Evolutionary conservation across 2,329 filamentous ascomycete genomes (phyloP).

Genomic region (Fusarium sp.): DNA sequence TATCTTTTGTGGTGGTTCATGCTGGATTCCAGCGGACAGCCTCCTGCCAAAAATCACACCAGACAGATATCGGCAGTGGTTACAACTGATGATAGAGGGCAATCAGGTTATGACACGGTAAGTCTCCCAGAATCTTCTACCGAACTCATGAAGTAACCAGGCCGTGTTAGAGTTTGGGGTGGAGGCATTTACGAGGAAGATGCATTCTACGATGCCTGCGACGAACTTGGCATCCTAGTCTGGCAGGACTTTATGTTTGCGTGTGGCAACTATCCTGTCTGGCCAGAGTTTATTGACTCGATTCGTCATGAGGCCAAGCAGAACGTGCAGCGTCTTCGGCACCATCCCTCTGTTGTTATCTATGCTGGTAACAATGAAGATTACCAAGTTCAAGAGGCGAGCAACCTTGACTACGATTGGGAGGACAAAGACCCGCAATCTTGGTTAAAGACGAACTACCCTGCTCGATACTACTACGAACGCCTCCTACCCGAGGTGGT

Average conservation of each 20-base stretch:
- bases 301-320: slow-evolving; percentile 76
- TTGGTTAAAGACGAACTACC: slow-evolving; percentile 91
- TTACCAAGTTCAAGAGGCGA: slow-evolving; percentile 84
- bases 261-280: slow-evolving; percentile 80
- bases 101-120: slow-evolving; percentile 77
- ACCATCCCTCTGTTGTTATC: slow-evolving; percentile 89
- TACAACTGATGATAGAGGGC: slow-evolving; percentile 79
- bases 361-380: slow-evolving; percentile 97
- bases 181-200: slow-evolving; percentile 83
- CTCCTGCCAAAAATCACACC: slow-evolving; percentile 78
- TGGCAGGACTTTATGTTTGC: slow-evolving; percentile 93
- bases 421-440: slow-evolving; percentile 82
- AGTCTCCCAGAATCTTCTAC: not conserved
- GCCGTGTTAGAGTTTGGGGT: slow-evolving; percentile 75
- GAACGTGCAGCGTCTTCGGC: slow-evolving; percentile 79
- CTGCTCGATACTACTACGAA: slow-evolving; percentile 94
- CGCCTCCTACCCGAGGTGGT: slow-evolving; percentile 84
- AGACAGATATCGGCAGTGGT: slow-evolving; percentile 78
- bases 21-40: slow-evolving; percentile 88
- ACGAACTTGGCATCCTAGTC: slow-evolving; percentile 81
- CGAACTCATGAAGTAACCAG: not conserved
- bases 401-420: slow-evolving; percentile 80
- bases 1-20: slow-evolving; percentile 83
- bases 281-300: slow-evolving; percentile 71
- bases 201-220: slow-evolving; percentile 80